A percentile compares a stretch with the other conserved stretches of the same genome.
Evolutionary conservation across 2,329 filamentous ascomycete genomes (phyloP).

Genomic region (Fusarium solani-melongenae): DNA sequence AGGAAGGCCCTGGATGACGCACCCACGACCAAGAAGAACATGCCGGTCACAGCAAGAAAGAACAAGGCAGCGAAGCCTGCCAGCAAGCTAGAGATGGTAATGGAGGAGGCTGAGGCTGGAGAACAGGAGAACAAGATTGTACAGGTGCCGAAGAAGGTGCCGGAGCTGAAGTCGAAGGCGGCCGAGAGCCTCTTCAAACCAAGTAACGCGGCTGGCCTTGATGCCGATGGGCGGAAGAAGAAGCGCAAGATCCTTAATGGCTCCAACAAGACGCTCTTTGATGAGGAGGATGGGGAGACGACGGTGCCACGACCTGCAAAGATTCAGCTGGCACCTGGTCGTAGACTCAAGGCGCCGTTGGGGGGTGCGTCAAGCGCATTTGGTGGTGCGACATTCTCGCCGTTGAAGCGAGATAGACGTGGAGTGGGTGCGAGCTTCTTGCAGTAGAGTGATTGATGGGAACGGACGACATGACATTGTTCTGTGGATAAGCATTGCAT

Average conservation of each 20-base stretch:
- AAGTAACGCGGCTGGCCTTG: constrained; percentile 30
- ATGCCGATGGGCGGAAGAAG: constrained; percentile 67
- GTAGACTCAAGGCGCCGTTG: constrained; percentile 51
- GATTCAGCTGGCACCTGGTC: constrained; percentile 41
- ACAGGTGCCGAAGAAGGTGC: constrained; percentile 20
- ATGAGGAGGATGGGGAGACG: constrained; percentile 69
- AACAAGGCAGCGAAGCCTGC: constrained; percentile 41
- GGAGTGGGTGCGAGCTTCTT: constrained; percentile 72
- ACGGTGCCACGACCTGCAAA: constrained; percentile 49
- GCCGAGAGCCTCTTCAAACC: constrained; percentile 9
- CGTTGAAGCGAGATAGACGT: constrained; percentile 76
- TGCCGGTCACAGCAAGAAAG: constrained; percentile 50
- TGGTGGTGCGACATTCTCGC: constrained; percentile 70
- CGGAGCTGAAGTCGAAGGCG: constrained; percentile 23
- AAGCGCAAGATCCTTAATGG: constrained; percentile 78
- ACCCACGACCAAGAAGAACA: constrained; percentile 59
- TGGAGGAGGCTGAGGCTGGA: constrained; percentile 49
- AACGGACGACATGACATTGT: not conserved
- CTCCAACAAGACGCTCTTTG: constrained; percentile 75
- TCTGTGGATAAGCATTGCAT: constrained; percentile 16
- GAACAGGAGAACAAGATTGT: constrained; percentile 47
- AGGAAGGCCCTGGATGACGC: constrained; percentile 58
- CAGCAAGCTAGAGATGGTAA: constrained; percentile 52
- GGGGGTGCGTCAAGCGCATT: constrained; percentile 60
- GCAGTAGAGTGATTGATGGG: constrained; percentile 35